A percentile compares a stretch with the other conserved stretches of the same genome.
Conservation (phyloP, 192 early-diverging fungal genomes). For the Thamnidium elegans region DNA sequence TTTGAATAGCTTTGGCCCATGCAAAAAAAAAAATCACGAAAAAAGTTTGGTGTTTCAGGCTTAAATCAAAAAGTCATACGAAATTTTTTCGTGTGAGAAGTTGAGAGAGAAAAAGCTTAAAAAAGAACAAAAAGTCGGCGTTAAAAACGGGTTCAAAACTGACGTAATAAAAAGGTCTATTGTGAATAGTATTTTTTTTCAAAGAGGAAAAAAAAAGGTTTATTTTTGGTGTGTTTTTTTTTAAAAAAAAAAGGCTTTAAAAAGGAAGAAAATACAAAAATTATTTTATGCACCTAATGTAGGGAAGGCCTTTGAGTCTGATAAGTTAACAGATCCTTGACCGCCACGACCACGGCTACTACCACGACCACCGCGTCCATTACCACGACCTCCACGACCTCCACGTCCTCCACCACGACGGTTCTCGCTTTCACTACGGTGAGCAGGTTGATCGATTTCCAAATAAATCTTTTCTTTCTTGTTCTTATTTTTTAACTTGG, state of each 20-base stretch:
- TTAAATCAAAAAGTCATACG: no score
- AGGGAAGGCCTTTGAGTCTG: constrained; percentile 12
- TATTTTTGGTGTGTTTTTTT: background rate
- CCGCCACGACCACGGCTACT: background rate
- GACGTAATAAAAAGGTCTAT: no score
- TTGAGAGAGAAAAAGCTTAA: no score
- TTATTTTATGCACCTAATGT: constrained; percentile 3
- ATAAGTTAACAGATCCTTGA: constrained; percentile 16
- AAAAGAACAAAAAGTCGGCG: no score
- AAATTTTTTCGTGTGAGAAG: no score
- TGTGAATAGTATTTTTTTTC: no score
- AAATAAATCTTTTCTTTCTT: constrained; percentile 18
- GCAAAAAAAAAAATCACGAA: no score
- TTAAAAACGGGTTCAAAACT: no score
- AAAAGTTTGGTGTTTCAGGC: no score
- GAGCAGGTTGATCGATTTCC: constrained; percentile 14
- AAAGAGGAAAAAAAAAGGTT: no score
- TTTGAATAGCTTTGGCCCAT: no score
- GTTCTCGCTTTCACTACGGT: background rate
- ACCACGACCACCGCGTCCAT: background rate
- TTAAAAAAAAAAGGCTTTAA: constrained; percentile 1
- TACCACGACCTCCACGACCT: background rate
- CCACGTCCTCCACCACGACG: constrained; percentile 2
- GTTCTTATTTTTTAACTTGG: constrained; percentile 10
- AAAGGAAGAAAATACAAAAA: background rate